phyloP scores from a whole-genome alignment of 805 yeast genomes.

The Huiozyma naganishii region DNA sequence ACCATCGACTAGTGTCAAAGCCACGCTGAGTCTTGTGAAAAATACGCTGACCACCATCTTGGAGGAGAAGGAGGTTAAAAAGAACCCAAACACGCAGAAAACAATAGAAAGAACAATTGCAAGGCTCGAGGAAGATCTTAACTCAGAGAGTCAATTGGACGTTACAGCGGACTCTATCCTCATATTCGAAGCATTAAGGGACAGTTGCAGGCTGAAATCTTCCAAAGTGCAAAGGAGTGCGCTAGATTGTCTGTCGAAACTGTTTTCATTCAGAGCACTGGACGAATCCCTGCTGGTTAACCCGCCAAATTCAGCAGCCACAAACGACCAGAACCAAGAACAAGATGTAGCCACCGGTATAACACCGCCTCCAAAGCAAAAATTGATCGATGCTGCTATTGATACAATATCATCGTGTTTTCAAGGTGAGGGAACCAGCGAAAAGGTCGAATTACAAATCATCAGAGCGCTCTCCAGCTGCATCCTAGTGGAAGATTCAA shows the following conservation, averaged over 20 bases:
- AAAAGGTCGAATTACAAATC: conserved; percentile 81
- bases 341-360: conserved; percentile 28
- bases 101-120: conserved; percentile 25
- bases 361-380: conserved; percentile 43
- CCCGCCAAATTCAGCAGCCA: conserved; percentile 30
- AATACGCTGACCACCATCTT: conserved; percentile 49
- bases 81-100: conserved; percentile 30
- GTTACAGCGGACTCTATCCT: conserved; percentile 35
- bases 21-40: conserved; percentile 36
- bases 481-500: conserved; percentile 64
- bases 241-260: conserved; percentile 75
- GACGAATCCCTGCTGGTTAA: conserved; percentile 50
- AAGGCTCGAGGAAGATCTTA: conserved; percentile 20
- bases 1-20: conserved; percentile 18
- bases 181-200: conserved; percentile 71
- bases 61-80: conserved; percentile 49
- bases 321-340: conserved; percentile 20
- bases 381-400: conserved; percentile 70
- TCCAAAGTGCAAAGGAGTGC: conserved; percentile 61
- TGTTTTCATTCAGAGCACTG: conserved; percentile 69
- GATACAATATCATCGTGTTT: conserved; percentile 77
- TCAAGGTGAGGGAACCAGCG: conserved; percentile 88
- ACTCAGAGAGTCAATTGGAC: conserved; percentile 15
- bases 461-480: conserved; percentile 87
- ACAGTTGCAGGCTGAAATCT: conserved; percentile 60